Conservation (phyloP, 2,329 filamentous ascomycete species). For the Pyrenochaeta sp. region DNA sequence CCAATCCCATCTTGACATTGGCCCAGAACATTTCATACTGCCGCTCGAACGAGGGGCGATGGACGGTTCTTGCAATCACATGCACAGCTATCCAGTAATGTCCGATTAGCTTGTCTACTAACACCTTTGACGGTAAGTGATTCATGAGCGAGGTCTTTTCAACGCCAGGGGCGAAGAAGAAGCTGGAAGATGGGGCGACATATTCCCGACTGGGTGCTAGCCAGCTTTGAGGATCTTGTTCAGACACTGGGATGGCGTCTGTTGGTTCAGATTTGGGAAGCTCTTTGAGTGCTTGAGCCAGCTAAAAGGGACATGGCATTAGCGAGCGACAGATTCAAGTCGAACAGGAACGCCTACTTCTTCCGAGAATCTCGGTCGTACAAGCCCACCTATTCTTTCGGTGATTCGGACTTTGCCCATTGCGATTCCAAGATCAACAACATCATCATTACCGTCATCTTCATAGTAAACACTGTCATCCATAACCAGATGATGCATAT, state of each 20-base stretch:
- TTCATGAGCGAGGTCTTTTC: slow-evolving; percentile 60
- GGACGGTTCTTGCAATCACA: slow-evolving; percentile 71
- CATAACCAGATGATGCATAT: slow-evolving; percentile 68
- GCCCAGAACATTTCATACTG: slow-evolving; percentile 73
- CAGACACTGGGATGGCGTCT: slow-evolving; percentile 14
- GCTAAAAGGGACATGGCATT: slow-evolving; percentile 20
- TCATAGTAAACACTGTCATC: slow-evolving; percentile 74
- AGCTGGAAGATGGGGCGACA: slow-evolving; percentile 71
- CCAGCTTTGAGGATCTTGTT: slow-evolving; percentile 52
- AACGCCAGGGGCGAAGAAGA: slow-evolving; percentile 66
- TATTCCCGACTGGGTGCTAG: slow-evolving; percentile 71
- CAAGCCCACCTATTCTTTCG: slow-evolving; percentile 76
- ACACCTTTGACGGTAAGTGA: slow-evolving; percentile 65
- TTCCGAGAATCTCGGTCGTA: slow-evolving; percentile 73
- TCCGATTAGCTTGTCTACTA: slow-evolving; percentile 68
- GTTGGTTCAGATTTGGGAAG: slow-evolving; percentile 26
- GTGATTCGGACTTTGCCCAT: slow-evolving; percentile 76
- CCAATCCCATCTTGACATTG: slow-evolving; percentile 64
- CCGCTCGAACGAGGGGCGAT: slow-evolving; percentile 70
- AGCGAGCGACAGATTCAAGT: not conserved
- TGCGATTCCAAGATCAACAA: slow-evolving; percentile 75
- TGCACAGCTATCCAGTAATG: slow-evolving; percentile 75
- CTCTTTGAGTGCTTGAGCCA: slow-evolving; percentile 40
- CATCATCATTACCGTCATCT: slow-evolving; percentile 69
- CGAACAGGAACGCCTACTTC: slow-evolving; percentile 60